Evolutionary conservation across 371 early-diverging fungal genomes (phyloP).

Genomic region (Saksenaea vasiformis): DNA sequence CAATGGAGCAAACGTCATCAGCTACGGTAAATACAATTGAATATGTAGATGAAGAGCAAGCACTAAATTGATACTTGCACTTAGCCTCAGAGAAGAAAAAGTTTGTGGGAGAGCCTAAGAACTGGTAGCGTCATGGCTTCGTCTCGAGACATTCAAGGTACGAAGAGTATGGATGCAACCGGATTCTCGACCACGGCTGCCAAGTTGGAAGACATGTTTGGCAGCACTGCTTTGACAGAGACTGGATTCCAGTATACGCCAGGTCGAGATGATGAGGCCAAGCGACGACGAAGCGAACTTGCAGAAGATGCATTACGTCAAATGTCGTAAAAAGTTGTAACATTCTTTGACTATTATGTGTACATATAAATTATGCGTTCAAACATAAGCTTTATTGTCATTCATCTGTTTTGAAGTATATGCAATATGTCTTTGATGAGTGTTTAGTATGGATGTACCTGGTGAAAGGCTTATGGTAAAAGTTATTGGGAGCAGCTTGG

Average conservation of each 20-base stretch:
- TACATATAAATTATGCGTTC: background rate
- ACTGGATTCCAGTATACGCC: conserved; percentile 8
- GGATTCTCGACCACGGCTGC: conserved; percentile 17
- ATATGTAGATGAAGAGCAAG: background rate
- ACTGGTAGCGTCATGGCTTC: conserved; percentile 9
- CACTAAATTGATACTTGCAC: background rate
- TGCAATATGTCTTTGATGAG: no score
- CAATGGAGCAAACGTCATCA: background rate
- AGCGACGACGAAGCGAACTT: background rate
- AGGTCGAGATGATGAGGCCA: background rate
- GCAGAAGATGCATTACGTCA: background rate
- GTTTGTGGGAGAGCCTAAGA: background rate
- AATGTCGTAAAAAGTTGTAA: background rate
- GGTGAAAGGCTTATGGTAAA: no score
- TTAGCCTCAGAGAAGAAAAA: conserved; percentile 2
- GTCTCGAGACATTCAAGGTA: conserved; percentile 4
- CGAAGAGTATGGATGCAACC: background rate
- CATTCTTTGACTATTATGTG: background rate
- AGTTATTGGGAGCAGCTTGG: no score
- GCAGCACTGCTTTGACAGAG: conserved; percentile 11
- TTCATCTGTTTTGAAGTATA: no score
- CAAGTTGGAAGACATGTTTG: conserved; percentile 21
- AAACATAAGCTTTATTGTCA: no score
- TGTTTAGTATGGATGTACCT: no score
- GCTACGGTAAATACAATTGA: background rate